Base-by-base conservation (phyloP, 371 early-diverging fungal species). In the Apophysomyces sp. region DNA sequence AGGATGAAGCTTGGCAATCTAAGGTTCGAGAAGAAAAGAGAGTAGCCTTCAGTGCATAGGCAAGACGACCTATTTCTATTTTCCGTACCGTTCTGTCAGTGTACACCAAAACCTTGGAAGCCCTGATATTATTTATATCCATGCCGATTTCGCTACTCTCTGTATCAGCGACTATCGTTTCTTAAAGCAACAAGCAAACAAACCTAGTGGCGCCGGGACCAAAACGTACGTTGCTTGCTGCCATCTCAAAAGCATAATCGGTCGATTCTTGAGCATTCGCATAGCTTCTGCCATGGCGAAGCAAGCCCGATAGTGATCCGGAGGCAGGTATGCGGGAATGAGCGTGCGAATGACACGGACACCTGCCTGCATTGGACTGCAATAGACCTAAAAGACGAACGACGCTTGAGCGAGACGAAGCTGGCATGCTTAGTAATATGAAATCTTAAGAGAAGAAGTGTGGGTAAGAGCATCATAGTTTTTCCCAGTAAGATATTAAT, bases 171-270 rank as follows among this genome's bases (percentile, higher is more conserved):
- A 4, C 32, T 40, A 28, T 11, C 4, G 18, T 7, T 9, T 41
- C 13, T 6, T 16, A 44, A 34, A 34, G 13, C 34, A 21, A 8
- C 11, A 53, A n/a, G 27, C 5, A 18, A 29, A n/a, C 57, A 69
- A 78, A 83, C 77, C 77, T 78, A n/a, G 95, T 95, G 3, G 87
- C 94, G 15, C 93, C 93, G 6, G 81, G 82, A 55, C 95, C 95
- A 41, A 91, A 94, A 9, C 96, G 91, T 69, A 95, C 90, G 60
- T 89, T 93, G 59, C 91, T 90, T 18, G 93, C 90, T 30, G 96
- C 94, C 93, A 95, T 94, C 69, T 92, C 93, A 52, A 90, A 92
- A 13, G 93, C 93, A 69, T 92, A 92, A 66, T 92, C 93, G 15
- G 78, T 75, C 7, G 71, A 61, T 26, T 81, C 82, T 29, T 71